These are phyloP conservation scores for Hypoxylon subgilvum DNA, from an alignment of 495 filamentous ascomycete genomes.

Conservation along the genomic window DNA sequence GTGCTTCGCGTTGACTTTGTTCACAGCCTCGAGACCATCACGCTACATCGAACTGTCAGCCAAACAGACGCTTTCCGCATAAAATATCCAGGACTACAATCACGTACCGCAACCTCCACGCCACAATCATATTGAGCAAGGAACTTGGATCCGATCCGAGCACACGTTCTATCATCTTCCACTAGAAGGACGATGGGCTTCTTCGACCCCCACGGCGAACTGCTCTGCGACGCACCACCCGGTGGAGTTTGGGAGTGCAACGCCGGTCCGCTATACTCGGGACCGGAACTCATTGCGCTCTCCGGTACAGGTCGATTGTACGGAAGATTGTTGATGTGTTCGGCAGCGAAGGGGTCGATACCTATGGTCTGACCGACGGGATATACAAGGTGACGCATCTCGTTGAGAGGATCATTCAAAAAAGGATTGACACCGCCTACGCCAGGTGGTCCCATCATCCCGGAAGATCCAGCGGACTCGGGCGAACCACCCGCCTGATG, in stretches of 20 bases:
- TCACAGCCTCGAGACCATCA: constrained; percentile 91
- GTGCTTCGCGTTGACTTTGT: constrained; percentile 77
- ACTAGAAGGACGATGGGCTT: constrained; percentile 88
- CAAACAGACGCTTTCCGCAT: constrained; percentile 1
- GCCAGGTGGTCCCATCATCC: constrained; percentile 51
- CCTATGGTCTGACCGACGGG: constrained; percentile 87
- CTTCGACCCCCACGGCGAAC: constrained; percentile 69
- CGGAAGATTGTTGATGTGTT: constrained; percentile 91
- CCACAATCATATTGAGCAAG: constrained; percentile 84
- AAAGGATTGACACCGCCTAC: constrained; percentile 44
- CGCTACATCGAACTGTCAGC: constrained; percentile 60
- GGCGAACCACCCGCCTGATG: constrained; percentile 63
- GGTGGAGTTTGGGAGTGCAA: constrained; percentile 41
- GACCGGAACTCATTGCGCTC: constrained; percentile 29
- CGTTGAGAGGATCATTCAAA: constrained; percentile 59
- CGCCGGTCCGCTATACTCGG: constrained; percentile 33
- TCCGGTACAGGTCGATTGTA: constrained; percentile 64
- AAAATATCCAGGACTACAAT: constrained; percentile 1
- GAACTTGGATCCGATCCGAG: constrained; percentile 93
- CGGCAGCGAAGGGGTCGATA: constrained; percentile 92
- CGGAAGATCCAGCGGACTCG: constrained; percentile 52
- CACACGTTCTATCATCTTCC: constrained; percentile 93
- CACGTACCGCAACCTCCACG: constrained; percentile 88
- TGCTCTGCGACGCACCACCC: constrained; percentile 34
- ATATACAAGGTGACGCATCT: constrained; percentile 85